Evolutionary conservation across 139 green algal species (phyloP).

Genomic region (Micromonas commoda): DNA sequence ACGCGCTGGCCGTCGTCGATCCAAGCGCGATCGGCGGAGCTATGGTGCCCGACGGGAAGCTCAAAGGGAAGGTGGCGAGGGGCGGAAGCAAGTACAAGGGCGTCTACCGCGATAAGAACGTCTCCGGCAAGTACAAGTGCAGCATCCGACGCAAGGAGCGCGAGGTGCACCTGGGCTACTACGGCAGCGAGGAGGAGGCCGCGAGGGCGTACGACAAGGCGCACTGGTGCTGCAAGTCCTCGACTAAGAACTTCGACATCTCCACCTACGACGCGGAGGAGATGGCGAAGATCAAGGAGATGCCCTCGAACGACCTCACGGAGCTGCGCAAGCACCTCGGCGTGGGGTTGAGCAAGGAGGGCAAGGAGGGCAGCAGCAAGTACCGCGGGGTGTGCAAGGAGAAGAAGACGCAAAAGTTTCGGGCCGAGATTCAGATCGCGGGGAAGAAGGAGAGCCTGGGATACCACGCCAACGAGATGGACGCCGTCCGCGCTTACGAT

Average conservation of each 20-base stretch:
- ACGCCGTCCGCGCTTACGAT: constrained; percentile 45
- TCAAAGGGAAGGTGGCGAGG: neutral
- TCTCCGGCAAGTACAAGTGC: neutral
- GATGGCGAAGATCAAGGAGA: neutral
- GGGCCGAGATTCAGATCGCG: neutral
- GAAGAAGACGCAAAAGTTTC: neutral
- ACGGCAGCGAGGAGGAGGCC: constrained; percentile 45
- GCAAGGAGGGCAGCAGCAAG: neutral
- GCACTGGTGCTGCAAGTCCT: neutral
- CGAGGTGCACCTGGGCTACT: constrained; percentile 2
- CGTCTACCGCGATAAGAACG: neutral
- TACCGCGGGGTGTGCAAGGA: neutral
- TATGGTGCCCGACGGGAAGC: neutral
- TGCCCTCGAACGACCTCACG: neutral
- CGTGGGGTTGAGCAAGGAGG: neutral
- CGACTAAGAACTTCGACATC: neutral
- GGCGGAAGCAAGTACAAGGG: neutral
- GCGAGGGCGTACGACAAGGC: constrained; percentile 41
- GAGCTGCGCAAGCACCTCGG: neutral
- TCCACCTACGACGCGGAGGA: neutral
- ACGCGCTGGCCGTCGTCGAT: no score
- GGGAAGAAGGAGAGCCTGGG: neutral
- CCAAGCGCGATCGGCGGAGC: no score
- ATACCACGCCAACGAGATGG: constrained; percentile 37
- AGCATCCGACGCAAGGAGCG: neutral